A percentile compares a stretch with the other conserved stretches of the same genome.
Evolutionary conservation across 345 rosid genomes (phyloP).

Genomic region (Erysimum cheiranthoides): DNA sequence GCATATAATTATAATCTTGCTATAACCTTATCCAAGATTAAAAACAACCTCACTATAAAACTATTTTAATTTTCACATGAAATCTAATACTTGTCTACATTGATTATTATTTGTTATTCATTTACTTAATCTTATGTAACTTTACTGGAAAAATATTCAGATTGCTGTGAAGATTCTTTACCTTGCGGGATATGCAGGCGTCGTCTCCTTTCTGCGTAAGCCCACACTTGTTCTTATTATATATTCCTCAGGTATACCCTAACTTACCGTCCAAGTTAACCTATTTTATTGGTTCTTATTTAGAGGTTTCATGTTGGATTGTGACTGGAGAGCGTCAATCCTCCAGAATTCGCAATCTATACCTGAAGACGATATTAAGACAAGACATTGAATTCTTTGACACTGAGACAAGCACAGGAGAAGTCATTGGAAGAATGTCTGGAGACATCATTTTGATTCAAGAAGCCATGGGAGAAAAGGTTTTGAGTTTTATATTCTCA

Average conservation of each 20-base stretch:
- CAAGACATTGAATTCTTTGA: slow-evolving; percentile 31
- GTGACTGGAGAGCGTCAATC: slow-evolving; percentile 32
- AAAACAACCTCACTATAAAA: no score
- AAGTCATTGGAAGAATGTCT: slow-evolving; percentile 35
- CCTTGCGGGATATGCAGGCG: slow-evolving; percentile 19
- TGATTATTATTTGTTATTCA: background rate
- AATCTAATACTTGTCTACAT: background rate
- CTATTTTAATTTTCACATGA: background rate
- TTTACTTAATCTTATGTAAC: background rate
- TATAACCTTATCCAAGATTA: no score
- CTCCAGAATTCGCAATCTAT: slow-evolving; percentile 23
- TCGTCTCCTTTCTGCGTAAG: slow-evolving; percentile 29
- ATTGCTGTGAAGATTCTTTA: slow-evolving; percentile 22
- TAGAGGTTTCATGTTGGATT: slow-evolving; percentile 36
- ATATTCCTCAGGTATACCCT: background rate
- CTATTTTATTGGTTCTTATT: background rate
- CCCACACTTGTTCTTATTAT: background rate
- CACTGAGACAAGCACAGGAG: slow-evolving; percentile 29
- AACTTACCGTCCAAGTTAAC: background rate
- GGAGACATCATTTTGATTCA: slow-evolving; percentile 39
- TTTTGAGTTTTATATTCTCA: background rate
- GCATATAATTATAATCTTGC: no score
- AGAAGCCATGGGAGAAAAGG: slow-evolving; percentile 43
- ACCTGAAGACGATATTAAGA: slow-evolving; percentile 30
- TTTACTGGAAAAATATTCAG: slow-evolving; percentile 10